phyloP scores from a whole-genome alignment of 2,329 filamentous ascomycete species.

The Coniochaeta hoffmannii region DNA sequence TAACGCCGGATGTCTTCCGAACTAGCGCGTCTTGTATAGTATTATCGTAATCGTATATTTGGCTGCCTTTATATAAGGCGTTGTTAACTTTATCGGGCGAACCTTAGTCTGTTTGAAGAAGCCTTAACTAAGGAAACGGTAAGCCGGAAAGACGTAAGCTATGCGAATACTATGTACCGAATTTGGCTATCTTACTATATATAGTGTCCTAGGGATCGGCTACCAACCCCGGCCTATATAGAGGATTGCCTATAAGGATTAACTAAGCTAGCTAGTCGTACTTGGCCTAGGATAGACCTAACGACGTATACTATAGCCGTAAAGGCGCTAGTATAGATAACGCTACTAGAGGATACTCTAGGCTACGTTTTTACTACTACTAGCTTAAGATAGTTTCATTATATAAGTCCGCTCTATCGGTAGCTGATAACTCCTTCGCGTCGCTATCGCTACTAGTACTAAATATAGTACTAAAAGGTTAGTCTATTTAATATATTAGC shows the following conservation, averaged over 20 bases:
- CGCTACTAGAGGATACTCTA: slow-evolving; percentile 1
- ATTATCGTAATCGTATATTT: background rate
- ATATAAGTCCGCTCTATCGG: background rate
- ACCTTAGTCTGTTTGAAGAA: slow-evolving; percentile 3
- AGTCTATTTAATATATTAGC: background rate
- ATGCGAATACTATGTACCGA: background rate
- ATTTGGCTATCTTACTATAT: background rate
- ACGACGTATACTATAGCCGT: background rate
- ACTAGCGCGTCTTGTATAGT: background rate
- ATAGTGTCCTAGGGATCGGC: no score
- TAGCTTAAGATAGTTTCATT: background rate
- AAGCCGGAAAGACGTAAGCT: background rate
- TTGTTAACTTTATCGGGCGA: no score
- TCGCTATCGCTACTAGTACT: background rate
- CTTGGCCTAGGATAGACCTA: no score
- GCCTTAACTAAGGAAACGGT: background rate
- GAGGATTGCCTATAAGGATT: no score
- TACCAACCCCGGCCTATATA: no score
- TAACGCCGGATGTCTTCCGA: background rate
- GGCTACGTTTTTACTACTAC: background rate
- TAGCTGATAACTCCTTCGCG: background rate
- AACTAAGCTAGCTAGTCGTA: background rate
- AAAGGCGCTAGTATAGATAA: background rate
- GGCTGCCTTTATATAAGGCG: background rate
- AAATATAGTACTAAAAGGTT: background rate